phyloP scores from a whole-genome alignment of 148 eudicot genomes.

The Fagopyrum esculentum region DNA sequence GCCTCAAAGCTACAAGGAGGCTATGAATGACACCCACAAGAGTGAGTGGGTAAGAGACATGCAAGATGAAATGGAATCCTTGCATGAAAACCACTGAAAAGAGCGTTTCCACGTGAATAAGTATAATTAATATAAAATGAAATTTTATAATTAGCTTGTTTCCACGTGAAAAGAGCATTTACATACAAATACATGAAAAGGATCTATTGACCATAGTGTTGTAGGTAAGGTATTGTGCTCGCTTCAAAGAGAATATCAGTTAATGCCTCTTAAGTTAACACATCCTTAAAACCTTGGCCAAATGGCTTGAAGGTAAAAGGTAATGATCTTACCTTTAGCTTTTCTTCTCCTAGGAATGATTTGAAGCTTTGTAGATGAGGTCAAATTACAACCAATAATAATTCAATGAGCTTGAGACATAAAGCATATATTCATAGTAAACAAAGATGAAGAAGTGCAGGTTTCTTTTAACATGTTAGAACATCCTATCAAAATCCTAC shows the following conservation, averaged over 20 bases:
- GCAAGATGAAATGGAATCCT: no score
- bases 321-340: slow-evolving; percentile 58
- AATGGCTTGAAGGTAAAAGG: neutral
- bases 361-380: slow-evolving; percentile 68
- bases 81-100: no score
- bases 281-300: neutral
- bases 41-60: no score
- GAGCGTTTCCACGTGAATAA: no score
- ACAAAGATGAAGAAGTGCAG: neutral
- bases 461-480: neutral
- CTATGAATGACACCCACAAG: no score
- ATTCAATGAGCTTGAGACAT: neutral
- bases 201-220: no score
- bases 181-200: no score
- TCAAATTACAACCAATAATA: neutral
- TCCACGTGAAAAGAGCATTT: no score
- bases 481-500: neutral
- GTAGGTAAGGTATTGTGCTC: no score
- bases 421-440: neutral
- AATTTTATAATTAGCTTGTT: neutral
- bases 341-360: slow-evolving; percentile 70
- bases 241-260: no score
- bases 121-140: no score
- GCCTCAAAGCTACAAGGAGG: no score
- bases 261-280: neutral